Conservation (phyloP, 2,329 filamentous ascomycete genomes). For the Colletotrichum abscissum region DNA sequence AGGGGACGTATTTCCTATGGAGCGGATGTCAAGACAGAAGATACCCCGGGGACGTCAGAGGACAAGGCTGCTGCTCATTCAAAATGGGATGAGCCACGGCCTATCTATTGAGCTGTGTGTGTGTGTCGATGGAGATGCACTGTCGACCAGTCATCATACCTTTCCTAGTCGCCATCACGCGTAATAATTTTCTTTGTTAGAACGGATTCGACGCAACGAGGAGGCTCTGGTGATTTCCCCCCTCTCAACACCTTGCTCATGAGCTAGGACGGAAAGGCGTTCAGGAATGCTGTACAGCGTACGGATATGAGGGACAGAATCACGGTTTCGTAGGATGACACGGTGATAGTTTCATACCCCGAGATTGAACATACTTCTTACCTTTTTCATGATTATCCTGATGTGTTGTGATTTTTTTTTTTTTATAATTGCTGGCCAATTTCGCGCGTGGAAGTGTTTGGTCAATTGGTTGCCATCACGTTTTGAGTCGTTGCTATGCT, state of each 20-base stretch:
- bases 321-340: background rate
- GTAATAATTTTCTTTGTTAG: constrained; percentile 34
- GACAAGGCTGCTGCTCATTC: constrained; percentile 34
- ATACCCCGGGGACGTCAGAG: constrained; percentile 38
- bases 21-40: constrained; percentile 49
- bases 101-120: constrained; percentile 49
- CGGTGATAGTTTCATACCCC: background rate
- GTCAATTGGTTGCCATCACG: background rate
- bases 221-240: background rate
- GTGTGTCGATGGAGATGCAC: background rate
- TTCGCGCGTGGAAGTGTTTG: background rate
- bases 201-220: background rate
- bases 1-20: constrained; percentile 64
- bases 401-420: background rate
- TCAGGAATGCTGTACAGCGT: background rate
- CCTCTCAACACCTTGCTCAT: constrained; percentile 20
- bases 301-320: background rate
- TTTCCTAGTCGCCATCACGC: background rate
- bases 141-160: constrained; percentile 5
- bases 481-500: constrained; percentile 11
- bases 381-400: background rate
- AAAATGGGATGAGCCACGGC: constrained; percentile 56
- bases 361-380: constrained; percentile 2
- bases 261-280: constrained; percentile 9
- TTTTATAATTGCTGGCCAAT: background rate